Evolutionary conservation across 768 basidiomycete species (phyloP).

Genomic region (Mycena galopus): DNA sequence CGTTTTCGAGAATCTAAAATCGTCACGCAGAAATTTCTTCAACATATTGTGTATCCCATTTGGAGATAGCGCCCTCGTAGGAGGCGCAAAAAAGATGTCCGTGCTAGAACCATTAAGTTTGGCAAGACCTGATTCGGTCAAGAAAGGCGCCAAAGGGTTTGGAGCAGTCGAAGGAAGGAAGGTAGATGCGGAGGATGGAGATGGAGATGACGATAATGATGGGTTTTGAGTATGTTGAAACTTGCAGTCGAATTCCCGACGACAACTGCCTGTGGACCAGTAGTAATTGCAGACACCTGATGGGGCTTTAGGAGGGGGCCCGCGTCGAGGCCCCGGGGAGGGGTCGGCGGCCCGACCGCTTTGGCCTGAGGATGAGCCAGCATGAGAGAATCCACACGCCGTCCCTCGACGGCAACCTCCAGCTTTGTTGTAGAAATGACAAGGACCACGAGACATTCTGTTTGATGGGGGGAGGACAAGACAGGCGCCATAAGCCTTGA

Average conservation of each 20-base stretch:
- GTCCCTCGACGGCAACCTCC: conserved; percentile 62
- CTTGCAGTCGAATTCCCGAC: conserved; percentile 58
- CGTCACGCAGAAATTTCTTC: conserved; percentile 57
- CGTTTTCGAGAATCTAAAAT: conserved; percentile 56
- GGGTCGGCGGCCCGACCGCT: conserved; percentile 21
- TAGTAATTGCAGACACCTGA: conserved; percentile 60
- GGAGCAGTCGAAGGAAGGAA: conserved; percentile 24
- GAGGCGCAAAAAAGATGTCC: conserved; percentile 57
- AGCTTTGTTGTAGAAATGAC: conserved; percentile 56
- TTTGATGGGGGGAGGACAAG: background rate
- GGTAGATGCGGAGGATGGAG: conserved; percentile 21
- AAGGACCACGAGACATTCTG: conserved; percentile 49
- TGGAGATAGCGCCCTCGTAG: conserved; percentile 52
- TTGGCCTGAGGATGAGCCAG: conserved; percentile 6
- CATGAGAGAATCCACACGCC: conserved; percentile 53
- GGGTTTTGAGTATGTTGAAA: conserved; percentile 51
- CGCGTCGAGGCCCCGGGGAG: conserved; percentile 7
- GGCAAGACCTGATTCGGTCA: conserved; percentile 60
- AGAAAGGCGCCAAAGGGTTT: conserved; percentile 54
- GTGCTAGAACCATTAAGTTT: conserved; percentile 58
- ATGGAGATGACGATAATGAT: conserved; percentile 5
- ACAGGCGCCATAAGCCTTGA: conserved; percentile 14
- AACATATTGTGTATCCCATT: conserved; percentile 61
- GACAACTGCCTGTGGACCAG: conserved; percentile 63
- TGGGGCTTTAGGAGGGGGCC: conserved; percentile 37